Conservation (phyloP, 2,329 filamentous ascomycete species). For the Xylariaceae sp. region DNA sequence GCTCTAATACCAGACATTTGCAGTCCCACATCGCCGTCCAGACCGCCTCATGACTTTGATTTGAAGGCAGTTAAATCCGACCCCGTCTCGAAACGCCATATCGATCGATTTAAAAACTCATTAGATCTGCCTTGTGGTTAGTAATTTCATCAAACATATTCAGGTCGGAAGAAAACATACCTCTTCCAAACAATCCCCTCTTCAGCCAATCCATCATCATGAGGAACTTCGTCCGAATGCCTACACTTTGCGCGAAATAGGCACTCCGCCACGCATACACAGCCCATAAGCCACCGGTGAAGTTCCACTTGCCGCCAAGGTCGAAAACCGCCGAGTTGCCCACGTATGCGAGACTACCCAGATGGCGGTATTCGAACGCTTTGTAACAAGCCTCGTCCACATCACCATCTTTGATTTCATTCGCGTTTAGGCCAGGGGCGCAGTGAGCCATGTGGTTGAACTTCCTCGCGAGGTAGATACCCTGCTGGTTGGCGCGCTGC, state of each 20-base stretch:
- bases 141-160: conserved; percentile 7
- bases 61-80: too few relatives aligned
- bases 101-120: conserved; percentile 28
- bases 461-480: conserved; percentile 86
- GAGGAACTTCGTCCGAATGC: conserved; percentile 80
- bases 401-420: conserved; percentile 84
- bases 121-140: conserved; percentile 23
- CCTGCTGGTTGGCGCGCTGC: conserved; percentile 94
- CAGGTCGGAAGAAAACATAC: conserved; percentile 52
- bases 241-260: conserved; percentile 97
- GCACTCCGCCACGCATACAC: conserved; percentile 96
- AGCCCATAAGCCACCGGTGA: conserved; percentile 82
- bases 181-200: conserved; percentile 89
- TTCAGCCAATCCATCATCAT: conserved; percentile 99
- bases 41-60: too few relatives aligned
- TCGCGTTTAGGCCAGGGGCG: conserved; percentile 70
- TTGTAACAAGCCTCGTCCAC: conserved; percentile 90
- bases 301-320: conserved; percentile 70
- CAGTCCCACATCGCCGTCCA: too few relatives aligned
- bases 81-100: neutral
- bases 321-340: conserved; percentile 97
- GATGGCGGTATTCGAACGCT: conserved; percentile 89
- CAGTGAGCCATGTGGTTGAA: conserved; percentile 86
- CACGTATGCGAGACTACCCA: conserved; percentile 90
- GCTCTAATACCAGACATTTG: too few relatives aligned